Evolutionary conservation across 768 basidiomycete genomes (phyloP), one percentile per base, ranked within the genome.

Genomic region (Leucosporidium creatinivorum): DNA sequence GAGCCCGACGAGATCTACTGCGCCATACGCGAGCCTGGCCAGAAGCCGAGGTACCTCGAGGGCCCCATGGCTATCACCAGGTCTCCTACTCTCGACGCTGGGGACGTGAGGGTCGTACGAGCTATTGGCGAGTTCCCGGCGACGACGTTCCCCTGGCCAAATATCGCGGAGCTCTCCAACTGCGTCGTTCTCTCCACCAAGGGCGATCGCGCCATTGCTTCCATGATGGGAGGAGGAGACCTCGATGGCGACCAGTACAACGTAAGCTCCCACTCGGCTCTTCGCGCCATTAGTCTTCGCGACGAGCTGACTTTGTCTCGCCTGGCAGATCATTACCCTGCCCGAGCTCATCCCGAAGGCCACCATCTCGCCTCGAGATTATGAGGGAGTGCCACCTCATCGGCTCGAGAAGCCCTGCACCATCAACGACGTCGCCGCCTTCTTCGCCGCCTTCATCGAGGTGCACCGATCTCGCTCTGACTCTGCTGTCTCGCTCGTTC

Each of bases 71-170:
- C 82, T 28, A 84, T 91, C 58, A 86, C 85, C 7, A 80, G 89
- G 66, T 89, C 85, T 76, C 89, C 89, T 12, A 85, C 87, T 6
- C 82, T 84, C 30, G 88, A 90, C 75, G 84, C 87, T 10, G 89
- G 89, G 23, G 89, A 89, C 75, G 19, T 54, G 52, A 26, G 52
- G 23, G 52, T 28, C 0, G 88, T 66, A 30, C 23, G 30, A 3
- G 69, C 63, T 3, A 54, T 65, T 44, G 66, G 69, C n/a, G n/a
- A n/a, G n/a, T n/a, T n/a, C n/a, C n/a, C n/a, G n/a, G n/a, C n/a
- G n/a, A n/a, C n/a, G n/a, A n/a, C n/a, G n/a, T 44, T 44, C 39
- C 39, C 39, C 39, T n/a, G n/a, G 39, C 39, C 39, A 44, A 44
- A 44, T 6, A 44, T 44, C 39, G 15, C 15, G 2, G 8, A 6